Evolutionary conservation across 306 rosid species (phyloP).

Genomic region (Dicorynia guianensis): DNA sequence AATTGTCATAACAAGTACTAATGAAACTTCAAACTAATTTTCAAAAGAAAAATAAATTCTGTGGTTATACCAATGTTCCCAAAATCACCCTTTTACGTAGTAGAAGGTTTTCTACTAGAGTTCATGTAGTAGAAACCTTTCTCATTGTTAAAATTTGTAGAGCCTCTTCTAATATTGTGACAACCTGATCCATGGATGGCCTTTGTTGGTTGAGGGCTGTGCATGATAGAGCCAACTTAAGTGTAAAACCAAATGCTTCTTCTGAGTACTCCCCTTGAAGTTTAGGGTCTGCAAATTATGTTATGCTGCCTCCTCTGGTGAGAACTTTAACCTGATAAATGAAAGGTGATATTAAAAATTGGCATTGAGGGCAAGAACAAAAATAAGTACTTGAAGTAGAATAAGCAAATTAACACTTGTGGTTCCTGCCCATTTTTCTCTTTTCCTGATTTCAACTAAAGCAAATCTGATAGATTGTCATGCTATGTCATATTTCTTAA

Average conservation of each 20-base stretch:
- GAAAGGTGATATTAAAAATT: conserved; percentile 31
- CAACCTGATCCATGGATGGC: conserved; percentile 51
- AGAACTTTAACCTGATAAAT: conserved; percentile 44
- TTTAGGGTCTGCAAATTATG: conserved; percentile 50
- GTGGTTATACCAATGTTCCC: not conserved
- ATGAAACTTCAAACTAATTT: not conserved
- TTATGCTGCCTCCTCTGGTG: conserved; percentile 40
- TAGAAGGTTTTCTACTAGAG: conserved; percentile 22
- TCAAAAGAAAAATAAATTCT: not conserved
- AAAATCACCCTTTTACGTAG: not conserved
- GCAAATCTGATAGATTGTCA: too few relatives aligned
- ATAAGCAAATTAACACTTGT: not conserved
- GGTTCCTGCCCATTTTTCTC: conserved; percentile 56
- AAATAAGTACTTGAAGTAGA: conserved; percentile 1
- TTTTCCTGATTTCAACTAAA: too few relatives aligned
- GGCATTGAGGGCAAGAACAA: not conserved
- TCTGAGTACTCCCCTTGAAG: conserved; percentile 49
- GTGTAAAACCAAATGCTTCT: conserved; percentile 51
- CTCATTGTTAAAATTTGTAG: conserved; percentile 36
- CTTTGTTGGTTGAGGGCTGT: conserved; percentile 46
- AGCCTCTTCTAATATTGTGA: conserved; percentile 49
- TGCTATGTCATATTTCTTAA: too few relatives aligned
- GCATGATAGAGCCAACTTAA: conserved; percentile 55
- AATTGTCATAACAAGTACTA: too few relatives aligned
- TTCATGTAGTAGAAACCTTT: conserved; percentile 40